Percentiles rank a stretch among this genome's conserved stretches.
phyloP scores from a whole-genome alignment of 83 land plant species.

The Picea abies region DNA sequence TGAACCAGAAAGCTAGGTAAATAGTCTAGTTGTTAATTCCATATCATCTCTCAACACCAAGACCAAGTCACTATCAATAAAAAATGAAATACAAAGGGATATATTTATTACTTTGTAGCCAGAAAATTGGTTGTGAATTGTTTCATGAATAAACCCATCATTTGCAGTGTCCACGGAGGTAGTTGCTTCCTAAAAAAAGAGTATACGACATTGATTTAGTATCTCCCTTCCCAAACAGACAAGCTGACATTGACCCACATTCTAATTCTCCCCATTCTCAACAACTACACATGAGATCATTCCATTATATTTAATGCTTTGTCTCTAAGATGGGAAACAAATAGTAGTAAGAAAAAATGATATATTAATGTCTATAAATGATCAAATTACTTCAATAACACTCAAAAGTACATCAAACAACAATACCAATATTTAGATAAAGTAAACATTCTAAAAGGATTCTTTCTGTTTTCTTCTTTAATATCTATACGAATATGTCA shows the following conservation, averaged over 20 bases:
- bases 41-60: slow-evolving; percentile 14
- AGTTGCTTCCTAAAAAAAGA: slow-evolving; percentile 69
- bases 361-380: too few species aligned
- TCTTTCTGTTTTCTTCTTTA: too few species aligned
- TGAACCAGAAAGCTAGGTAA: neutral
- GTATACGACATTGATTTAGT: slow-evolving; percentile 34
- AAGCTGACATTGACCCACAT: slow-evolving; percentile 66
- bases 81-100: slow-evolving; percentile 20
- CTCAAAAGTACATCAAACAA: too few species aligned
- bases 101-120: slow-evolving; percentile 13
- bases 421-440: too few species aligned
- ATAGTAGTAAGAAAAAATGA: too few species aligned
- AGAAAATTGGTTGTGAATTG: slow-evolving; percentile 18
- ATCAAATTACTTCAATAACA: too few species aligned
- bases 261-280: slow-evolving; percentile 70
- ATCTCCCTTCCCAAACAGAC: slow-evolving; percentile 52
- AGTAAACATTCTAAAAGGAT: too few species aligned
- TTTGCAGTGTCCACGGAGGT: slow-evolving; percentile 25
- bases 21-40: neutral
- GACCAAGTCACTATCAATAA: slow-evolving; percentile 20
- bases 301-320: neutral
- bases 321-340: too few species aligned
- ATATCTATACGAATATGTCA: too few species aligned
- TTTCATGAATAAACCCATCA: slow-evolving; percentile 18
- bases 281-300: slow-evolving; percentile 16